Conservation (phyloP, 2,329 filamentous ascomycete species). For the Neofusicoccum umdonicola region DNA sequence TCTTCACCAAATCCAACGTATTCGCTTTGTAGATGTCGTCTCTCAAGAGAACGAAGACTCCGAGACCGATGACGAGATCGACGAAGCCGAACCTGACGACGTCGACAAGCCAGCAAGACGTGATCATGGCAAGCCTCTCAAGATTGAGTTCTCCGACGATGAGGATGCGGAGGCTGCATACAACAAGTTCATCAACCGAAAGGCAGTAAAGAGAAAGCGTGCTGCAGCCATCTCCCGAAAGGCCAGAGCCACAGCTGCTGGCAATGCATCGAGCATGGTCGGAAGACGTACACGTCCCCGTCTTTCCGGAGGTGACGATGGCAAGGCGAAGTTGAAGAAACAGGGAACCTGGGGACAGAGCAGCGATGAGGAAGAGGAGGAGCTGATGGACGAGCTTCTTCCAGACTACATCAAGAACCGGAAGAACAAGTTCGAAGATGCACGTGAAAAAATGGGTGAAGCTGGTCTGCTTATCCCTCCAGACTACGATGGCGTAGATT, state of each 20-base stretch:
- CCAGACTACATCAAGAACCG: slow-evolving; percentile 72
- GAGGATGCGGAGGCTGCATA: slow-evolving; percentile 58
- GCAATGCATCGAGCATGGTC: slow-evolving; percentile 39
- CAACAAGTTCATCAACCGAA: slow-evolving; percentile 62
- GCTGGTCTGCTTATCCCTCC: slow-evolving; percentile 75
- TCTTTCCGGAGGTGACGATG: neutral
- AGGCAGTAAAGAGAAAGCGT: slow-evolving; percentile 54
- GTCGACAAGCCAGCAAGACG: neutral
- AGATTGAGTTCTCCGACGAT: slow-evolving; percentile 45
- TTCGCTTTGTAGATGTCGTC: neutral
- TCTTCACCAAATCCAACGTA: neutral
- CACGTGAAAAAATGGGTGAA: slow-evolving; percentile 59
- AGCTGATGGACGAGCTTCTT: slow-evolving; percentile 56
- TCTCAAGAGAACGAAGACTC: neutral
- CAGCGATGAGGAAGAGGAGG: slow-evolving; percentile 44
- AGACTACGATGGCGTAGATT: slow-evolving; percentile 69
- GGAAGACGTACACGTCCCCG: slow-evolving; percentile 31
- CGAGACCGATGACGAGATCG: neutral
- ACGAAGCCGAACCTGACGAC: slow-evolving; percentile 3
- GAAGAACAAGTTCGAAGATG: slow-evolving; percentile 66
- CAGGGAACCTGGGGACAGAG: slow-evolving; percentile 25
- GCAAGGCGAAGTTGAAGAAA: neutral
- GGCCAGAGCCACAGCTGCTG: slow-evolving; percentile 41
- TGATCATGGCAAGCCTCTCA: neutral
- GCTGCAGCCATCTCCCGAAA: slow-evolving; percentile 42